A percentile compares a stretch with the other conserved stretches of the same genome.
Conservation (phyloP, 2,329 filamentous ascomycete genomes). For the Periconia sp. region DNA sequence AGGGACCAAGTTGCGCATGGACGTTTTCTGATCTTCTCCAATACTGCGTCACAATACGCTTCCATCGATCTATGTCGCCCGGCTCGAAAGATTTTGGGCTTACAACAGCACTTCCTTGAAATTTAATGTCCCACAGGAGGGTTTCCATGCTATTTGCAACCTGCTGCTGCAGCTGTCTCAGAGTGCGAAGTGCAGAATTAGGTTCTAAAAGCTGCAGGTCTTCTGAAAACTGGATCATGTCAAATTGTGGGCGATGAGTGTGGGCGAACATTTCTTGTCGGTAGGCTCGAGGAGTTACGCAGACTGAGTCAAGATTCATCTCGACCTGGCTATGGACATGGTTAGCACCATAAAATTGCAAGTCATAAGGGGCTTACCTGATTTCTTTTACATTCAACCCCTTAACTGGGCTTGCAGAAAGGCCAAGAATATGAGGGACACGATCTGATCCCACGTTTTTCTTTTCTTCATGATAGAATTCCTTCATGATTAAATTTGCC, state of each 20-base stretch:
- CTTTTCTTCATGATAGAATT: constrained; percentile 61
- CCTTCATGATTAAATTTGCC: constrained; percentile 71
- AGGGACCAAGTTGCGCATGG: constrained; percentile 2
- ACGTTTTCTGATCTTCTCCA: constrained; percentile 1
- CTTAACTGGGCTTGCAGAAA: constrained; percentile 76
- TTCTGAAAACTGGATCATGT: constrained; percentile 2
- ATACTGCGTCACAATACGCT: constrained; percentile 1
- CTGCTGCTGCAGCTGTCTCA: constrained; percentile 1
- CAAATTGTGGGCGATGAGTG: background rate
- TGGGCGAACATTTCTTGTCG: constrained; percentile 1
- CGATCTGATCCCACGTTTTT: background rate
- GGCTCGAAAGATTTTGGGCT: constrained; percentile 1
- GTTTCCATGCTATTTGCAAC: background rate
- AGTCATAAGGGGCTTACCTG: background rate
- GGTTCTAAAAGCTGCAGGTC: constrained; percentile 1
- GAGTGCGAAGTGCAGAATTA: constrained; percentile 1
- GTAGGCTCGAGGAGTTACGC: constrained; percentile 1
- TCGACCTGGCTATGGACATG: background rate
- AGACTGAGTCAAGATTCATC: constrained; percentile 3
- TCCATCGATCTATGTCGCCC: background rate
- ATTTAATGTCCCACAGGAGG: background rate
- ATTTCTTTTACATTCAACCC: constrained; percentile 1
- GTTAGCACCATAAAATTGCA: background rate
- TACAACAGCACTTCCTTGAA: background rate
- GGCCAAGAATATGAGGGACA: constrained; percentile 71